These are phyloP conservation scores for Carex arenaria DNA, from an alignment of 202 grass and related monocot genomes.

Conservation along the genomic window DNA sequence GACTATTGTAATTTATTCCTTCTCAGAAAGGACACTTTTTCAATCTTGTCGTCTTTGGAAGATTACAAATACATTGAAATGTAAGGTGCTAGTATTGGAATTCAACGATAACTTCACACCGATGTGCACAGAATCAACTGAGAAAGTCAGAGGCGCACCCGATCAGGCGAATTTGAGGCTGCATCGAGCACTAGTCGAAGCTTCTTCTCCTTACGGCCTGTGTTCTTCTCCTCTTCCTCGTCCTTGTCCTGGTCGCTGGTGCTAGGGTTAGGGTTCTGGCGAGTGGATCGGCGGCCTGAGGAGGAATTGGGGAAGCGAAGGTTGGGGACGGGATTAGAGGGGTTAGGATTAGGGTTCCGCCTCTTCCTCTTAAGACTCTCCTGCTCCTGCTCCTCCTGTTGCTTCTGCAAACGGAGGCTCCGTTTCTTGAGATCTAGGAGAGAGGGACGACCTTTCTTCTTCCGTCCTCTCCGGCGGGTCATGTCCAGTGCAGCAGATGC, in stretches of 20 bases:
- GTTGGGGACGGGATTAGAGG: constrained; percentile 8
- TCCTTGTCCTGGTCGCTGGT: constrained; percentile 16
- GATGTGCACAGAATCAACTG: constrained; percentile 20
- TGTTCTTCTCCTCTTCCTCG: constrained; percentile 41
- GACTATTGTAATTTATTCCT: background rate
- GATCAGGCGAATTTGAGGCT: constrained; percentile 1
- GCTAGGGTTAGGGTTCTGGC: constrained; percentile 35
- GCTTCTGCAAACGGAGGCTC: constrained; percentile 46
- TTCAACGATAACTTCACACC: background rate
- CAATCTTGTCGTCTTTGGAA: background rate
- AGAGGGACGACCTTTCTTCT: constrained; percentile 59
- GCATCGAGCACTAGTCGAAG: constrained; percentile 40
- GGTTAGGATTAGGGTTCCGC: constrained; percentile 47
- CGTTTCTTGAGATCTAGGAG: constrained; percentile 55
- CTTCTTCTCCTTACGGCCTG: constrained; percentile 60
- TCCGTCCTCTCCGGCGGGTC: constrained; percentile 43
- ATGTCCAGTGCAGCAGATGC: constrained; percentile 16
- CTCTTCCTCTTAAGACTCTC: constrained; percentile 58
- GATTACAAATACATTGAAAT: constrained; percentile 26
- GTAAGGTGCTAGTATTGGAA: constrained; percentile 46
- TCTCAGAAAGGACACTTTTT: background rate
- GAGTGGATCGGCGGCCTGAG: constrained; percentile 23
- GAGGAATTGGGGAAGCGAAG: background rate
- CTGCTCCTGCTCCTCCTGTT: constrained; percentile 48
- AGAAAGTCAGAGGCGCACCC: constrained; percentile 22